Percentiles rank a stretch among this genome's conserved stretches.
Evolutionary conservation across 2,329 filamentous ascomycete species (phyloP).

Genomic region (Phaeosphaeria sp.): DNA sequence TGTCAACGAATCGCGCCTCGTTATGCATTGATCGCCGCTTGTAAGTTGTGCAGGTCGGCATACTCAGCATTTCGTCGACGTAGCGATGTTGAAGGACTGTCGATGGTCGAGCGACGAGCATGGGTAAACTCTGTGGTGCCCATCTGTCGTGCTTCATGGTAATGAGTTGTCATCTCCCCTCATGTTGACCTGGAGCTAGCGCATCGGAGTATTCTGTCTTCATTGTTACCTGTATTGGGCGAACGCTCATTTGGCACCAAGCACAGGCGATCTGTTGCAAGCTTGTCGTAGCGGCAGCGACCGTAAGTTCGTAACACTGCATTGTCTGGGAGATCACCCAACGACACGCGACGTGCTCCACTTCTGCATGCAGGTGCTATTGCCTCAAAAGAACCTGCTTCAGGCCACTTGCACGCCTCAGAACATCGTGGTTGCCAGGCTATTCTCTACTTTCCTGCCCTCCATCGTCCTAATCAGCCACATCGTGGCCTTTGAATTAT

Average conservation of each 20-base stretch:
- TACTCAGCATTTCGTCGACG: neutral
- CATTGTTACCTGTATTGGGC: neutral
- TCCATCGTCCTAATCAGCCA: neutral
- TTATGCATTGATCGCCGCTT: neutral
- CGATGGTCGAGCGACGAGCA: neutral
- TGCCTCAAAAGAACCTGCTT: neutral
- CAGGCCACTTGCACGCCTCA: constrained; percentile 4
- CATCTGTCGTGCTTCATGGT: neutral
- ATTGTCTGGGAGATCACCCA: neutral
- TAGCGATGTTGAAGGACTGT: no score
- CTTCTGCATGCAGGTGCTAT: constrained; percentile 2
- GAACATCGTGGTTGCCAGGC: neutral
- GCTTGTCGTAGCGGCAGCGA: constrained; percentile 2
- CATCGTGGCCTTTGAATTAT: neutral
- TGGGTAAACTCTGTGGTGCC: neutral
- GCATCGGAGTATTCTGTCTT: neutral
- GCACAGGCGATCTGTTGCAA: neutral
- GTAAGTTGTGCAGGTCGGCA: neutral
- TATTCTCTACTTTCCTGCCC: neutral
- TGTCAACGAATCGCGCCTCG: neutral
- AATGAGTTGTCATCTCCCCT: neutral
- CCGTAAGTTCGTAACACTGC: constrained; percentile 1
- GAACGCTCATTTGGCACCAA: neutral
- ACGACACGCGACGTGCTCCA: constrained; percentile 2
- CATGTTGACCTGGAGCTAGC: neutral